Base-by-base conservation (phyloP, 1,284 basidiomycete species). In the Anthracocystis setariae region DNA sequence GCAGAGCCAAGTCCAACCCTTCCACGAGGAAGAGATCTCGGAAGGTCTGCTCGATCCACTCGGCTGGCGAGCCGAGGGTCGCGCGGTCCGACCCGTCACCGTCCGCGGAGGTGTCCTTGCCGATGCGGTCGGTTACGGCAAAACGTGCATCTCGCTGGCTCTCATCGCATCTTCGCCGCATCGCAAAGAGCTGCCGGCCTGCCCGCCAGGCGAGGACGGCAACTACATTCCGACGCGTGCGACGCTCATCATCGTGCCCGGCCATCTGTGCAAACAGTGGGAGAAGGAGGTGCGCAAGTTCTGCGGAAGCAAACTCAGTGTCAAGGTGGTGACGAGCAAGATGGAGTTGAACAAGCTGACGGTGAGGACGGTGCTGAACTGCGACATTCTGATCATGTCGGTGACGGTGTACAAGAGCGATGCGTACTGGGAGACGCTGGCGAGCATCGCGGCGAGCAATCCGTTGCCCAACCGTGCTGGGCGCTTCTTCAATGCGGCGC, bases 51-150 rank as follows among this genome's bases (percentile, higher is more conserved):
- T 95, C 5, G 89, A 89, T 53, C 89, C 92, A 46, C 86, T 97
- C 8, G 91, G 92, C 4, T 97, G 94, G 94, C 88, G 93, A 74
- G 93, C 92, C 5, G 93, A 97, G 83, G 94, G 92, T 46, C 90
- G 92, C 47, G 93, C 92, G 2, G 89, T 91, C 73, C 85, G 93
- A 21, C 87, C 89, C 0, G 87, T 92, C 51, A 86, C 85, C 64
- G 85, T 96, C 23, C 87, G 91, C 46, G 94, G 94, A 15, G 94
- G 94, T 25, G 94, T 97, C 51, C 88, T 97, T 45, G 94, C 94
- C 8, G 94, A 97, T 78, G 91, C 95, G 82, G 94, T 97, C 71
- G 94, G 94, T 48, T 97, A 97, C 80, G 94, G 94, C 32, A 97
- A 97, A 85, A 97, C 94, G 0, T 93, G 93, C 24, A 96, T 97